Conservation (phyloP, 768 basidiomycete genomes). For the Tulasnella sp. region DNA sequence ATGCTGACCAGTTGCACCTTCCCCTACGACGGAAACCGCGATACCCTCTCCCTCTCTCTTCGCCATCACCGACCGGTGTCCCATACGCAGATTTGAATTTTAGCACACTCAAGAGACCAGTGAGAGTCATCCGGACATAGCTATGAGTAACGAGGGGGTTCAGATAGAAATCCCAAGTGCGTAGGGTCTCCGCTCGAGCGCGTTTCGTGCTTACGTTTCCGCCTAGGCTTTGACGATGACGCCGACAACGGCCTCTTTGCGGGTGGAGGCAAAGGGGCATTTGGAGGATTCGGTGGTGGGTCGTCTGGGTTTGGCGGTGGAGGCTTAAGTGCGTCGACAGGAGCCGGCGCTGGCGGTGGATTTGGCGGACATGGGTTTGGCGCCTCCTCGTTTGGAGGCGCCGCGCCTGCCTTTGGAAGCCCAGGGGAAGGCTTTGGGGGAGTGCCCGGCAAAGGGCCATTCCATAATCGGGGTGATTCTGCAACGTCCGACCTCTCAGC, state of each 20-base stretch:
- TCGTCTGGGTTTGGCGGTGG: conserved; percentile 30
- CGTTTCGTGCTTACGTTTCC: background rate
- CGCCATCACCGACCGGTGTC: background rate
- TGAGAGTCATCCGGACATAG: background rate
- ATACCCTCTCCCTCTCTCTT: background rate
- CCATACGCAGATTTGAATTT: background rate
- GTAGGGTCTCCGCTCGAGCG: conserved; percentile 13
- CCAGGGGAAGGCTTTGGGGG: conserved; percentile 42
- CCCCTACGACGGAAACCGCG: background rate
- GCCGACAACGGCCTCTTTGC: conserved; percentile 51
- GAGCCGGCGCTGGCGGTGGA: background rate
- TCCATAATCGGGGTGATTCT: conserved; percentile 71
- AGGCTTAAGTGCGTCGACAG: background rate
- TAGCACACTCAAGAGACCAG: background rate
- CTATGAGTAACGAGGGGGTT: conserved; percentile 24
- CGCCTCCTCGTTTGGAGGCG: conserved; percentile 18
- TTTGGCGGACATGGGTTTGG: conserved; percentile 6
- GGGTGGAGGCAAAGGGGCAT: conserved; percentile 27
- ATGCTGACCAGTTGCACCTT: background rate
- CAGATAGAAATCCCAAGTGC: conserved; percentile 58
- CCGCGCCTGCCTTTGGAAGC: conserved; percentile 26
- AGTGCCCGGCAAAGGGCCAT: conserved; percentile 37
- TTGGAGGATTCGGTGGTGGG: conserved; percentile 5
- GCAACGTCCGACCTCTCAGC: conserved; percentile 62
- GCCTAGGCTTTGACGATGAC: conserved; percentile 67